Evolutionary conservation across 495 filamentous ascomycete genomes (phyloP), one percentile per base, ranked within the genome.

Genomic region (Trichocladium antarcticum): DNA sequence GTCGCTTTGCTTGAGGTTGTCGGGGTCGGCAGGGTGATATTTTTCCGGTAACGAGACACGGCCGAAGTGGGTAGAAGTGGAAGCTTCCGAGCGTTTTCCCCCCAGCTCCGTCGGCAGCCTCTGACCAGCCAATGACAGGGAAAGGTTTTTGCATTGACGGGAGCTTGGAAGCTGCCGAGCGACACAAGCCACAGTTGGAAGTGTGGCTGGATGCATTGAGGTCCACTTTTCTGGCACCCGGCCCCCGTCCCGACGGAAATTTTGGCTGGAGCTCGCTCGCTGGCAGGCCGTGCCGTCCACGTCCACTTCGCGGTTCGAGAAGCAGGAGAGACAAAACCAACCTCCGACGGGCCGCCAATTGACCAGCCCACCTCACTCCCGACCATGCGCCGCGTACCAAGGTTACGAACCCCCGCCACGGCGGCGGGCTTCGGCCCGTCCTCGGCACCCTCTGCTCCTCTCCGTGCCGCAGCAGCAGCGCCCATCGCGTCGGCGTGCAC

Each of bases 321-420:
- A 45, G 32, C 12, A 29, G 14, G 10, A n/a, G 9, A 20, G 32
- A 34, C 43, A 17, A 6, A 6, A 7, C 34, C 45, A 43, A 39
- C 29, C 11, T n/a, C 29, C 19, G n/a, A 36, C 29, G 17, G 20
- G 21, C 38, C 47, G 39, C 40, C 51, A 40, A 53, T 55, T 53
- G 45, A 56, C 29, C 34, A 22, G 29, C n/a, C 39, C 8, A 29
- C 15, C 7, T 0, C 32, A 38, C 28, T 24, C 29, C 15, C 17
- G 20, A 37, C n/a, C 12, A 66, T 66, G 63, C 59, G 63, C 51
- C 50, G 58, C 22, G 28, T 66, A 41, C 47, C 51, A 17, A 60
- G 63, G 55, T 42, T 66, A 57, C 52, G 55, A 21, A 40, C 47
- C 49, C 32, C 55, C 11, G 47, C 43, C 20, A 47, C 58, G n/a